These are phyloP conservation scores for Colletotrichum tropicale DNA, from an alignment of 2,329 filamentous ascomycete species.

Conservation along the genomic window DNA sequence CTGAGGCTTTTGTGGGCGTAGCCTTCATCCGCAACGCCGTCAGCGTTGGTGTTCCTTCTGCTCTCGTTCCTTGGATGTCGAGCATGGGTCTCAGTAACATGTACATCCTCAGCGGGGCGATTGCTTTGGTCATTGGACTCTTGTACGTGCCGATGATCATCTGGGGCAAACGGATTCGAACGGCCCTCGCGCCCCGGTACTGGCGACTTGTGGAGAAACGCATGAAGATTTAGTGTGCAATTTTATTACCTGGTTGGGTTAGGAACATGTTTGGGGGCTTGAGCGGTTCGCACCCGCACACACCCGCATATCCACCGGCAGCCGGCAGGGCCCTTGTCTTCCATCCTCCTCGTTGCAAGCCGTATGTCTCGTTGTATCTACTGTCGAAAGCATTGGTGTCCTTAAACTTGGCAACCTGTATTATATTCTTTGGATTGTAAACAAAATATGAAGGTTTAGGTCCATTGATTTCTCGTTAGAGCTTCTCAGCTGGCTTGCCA, in stretches of 20 bases:
- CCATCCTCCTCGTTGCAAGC: background rate
- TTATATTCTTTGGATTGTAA: background rate
- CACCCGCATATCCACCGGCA: background rate
- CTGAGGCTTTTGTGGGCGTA: conserved; percentile 33
- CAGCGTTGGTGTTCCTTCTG: conserved; percentile 31
- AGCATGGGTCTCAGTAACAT: conserved; percentile 33
- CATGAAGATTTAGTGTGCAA: background rate
- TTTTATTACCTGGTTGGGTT: background rate
- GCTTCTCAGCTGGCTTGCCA: background rate
- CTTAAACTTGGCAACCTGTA: background rate
- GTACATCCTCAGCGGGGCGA: conserved; percentile 27
- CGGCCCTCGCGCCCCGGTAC: conserved; percentile 9
- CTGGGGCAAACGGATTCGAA: conserved; percentile 33
- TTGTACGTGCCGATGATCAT: conserved; percentile 32
- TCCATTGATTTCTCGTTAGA: background rate
- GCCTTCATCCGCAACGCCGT: conserved; percentile 35
- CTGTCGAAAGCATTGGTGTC: background rate
- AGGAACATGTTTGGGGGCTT: background rate
- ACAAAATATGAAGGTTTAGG: background rate
- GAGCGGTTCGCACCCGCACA: background rate
- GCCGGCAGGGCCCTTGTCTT: background rate
- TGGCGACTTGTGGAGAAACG: conserved; percentile 13
- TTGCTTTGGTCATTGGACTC: conserved; percentile 26
- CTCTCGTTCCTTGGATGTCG: conserved; percentile 32
- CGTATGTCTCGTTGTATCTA: background rate